A percentile compares a stretch with the other conserved stretches of the same genome.
These are phyloP conservation scores for Fusarium papillatum DNA, from an alignment of 2,329 filamentous ascomycete genomes.

Conservation along the genomic window DNA sequence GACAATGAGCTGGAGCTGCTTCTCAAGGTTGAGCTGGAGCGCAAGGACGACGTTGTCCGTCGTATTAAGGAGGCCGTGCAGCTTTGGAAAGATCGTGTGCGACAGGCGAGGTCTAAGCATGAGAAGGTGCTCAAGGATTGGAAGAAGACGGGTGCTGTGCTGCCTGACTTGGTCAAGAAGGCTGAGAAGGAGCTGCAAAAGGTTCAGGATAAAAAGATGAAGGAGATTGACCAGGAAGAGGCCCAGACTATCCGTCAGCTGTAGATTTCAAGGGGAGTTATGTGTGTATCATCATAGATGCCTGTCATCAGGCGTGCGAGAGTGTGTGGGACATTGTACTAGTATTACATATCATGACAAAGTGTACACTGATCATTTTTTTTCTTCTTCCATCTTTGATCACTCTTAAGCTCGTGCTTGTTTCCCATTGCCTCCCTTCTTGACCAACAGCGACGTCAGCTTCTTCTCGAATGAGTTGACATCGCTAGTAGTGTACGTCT, in stretches of 20 bases:
- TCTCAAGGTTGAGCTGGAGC: conserved; percentile 66
- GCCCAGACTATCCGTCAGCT: conserved; percentile 61
- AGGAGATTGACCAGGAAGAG: conserved; percentile 63
- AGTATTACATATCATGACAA: conserved; percentile 46
- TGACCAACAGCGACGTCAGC: conserved; percentile 49
- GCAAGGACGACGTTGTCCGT: conserved; percentile 59
- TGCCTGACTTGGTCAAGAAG: conserved; percentile 63
- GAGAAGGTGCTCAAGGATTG: conserved; percentile 65
- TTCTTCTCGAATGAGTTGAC: conserved; percentile 56
- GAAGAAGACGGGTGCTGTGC: conserved; percentile 58
- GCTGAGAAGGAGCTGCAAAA: conserved; percentile 63
- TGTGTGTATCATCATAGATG: conserved; percentile 17
- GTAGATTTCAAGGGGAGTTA: conserved; percentile 26
- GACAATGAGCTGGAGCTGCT: conserved; percentile 72
- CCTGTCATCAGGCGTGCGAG: conserved; percentile 21
- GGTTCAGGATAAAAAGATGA: conserved; percentile 66
- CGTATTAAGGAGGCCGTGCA: conserved; percentile 61
- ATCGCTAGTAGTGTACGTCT: conserved; percentile 52
- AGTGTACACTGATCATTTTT: conserved; percentile 42
- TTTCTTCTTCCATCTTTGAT: conserved; percentile 19
- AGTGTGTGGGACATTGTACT: conserved; percentile 40
- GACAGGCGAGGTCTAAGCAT: conserved; percentile 60
- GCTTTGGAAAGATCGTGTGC: conserved; percentile 64
- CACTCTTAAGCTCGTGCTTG: conserved; percentile 42
- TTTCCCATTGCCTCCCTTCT: conserved; percentile 36